phyloP scores from a whole-genome alignment of 108 stramenopile species.

The Nannochloropsis oceanica region DNA sequence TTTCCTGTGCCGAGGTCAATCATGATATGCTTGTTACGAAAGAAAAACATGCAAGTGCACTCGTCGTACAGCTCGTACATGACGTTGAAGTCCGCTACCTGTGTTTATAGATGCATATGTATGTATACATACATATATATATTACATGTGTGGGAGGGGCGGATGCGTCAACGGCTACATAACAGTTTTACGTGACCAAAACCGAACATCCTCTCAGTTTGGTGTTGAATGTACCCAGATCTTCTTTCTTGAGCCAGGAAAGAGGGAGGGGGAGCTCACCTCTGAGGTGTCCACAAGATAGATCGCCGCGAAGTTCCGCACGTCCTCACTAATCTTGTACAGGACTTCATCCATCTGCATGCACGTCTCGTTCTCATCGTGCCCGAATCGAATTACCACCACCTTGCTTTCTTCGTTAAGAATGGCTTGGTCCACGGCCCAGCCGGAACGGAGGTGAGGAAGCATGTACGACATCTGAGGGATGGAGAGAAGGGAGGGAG shows the following conservation, averaged over 20 bases:
- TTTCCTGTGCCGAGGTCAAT: constrained; percentile 97
- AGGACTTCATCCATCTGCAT: constrained; percentile 89
- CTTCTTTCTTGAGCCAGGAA: no score
- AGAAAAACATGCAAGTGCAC: constrained; percentile 97
- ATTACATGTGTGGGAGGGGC: no score
- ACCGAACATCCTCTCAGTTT: no score
- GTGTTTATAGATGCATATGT: not conserved
- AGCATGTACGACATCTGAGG: constrained; percentile 62
- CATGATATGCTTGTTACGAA: constrained; percentile 96
- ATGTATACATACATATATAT: no score
- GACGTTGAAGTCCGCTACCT: constrained; percentile 75
- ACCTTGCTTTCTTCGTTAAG: constrained; percentile 93
- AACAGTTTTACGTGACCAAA: no score
- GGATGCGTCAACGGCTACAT: no score
- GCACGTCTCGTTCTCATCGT: constrained; percentile 80
- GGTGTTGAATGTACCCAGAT: no score
- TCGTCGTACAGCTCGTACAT: constrained; percentile 98
- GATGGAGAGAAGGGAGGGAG: not conserved
- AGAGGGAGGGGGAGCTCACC: constrained; percentile 17
- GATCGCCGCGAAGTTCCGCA: constrained; percentile 92
- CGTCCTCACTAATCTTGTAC: constrained; percentile 74
- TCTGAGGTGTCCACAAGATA: constrained; percentile 93
- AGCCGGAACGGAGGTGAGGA: constrained; percentile 82
- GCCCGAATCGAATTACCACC: constrained; percentile 94
- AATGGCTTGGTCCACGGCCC: constrained; percentile 98